Percentiles rank a stretch among this genome's conserved stretches.
Conservation (phyloP, 768 basidiomycete genomes). For the Flagelloscypha sp. region DNA sequence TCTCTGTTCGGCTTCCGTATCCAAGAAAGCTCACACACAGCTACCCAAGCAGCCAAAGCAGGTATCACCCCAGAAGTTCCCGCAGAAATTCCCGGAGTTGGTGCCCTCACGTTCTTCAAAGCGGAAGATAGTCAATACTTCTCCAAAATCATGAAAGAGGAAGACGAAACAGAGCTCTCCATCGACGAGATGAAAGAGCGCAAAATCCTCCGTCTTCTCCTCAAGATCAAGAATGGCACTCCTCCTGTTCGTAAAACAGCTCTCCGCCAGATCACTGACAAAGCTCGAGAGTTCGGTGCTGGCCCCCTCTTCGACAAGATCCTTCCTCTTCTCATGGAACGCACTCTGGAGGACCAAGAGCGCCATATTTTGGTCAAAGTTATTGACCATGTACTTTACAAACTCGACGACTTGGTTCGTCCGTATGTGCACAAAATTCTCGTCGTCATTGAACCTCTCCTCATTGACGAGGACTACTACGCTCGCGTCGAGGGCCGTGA, state of each 20-base stretch:
- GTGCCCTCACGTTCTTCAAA: conserved; percentile 96
- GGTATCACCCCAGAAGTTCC: conserved; percentile 90
- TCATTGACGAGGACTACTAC: conserved; percentile 97
- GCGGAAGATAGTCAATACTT: conserved; percentile 98
- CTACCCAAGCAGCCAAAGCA: conserved; percentile 80
- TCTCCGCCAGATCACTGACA: conserved; percentile 96
- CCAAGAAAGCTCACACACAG: conserved; percentile 89
- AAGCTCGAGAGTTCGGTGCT: conserved; percentile 96
- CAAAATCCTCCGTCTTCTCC: conserved; percentile 94
- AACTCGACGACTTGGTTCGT: conserved; percentile 95
- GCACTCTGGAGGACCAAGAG: conserved; percentile 96
- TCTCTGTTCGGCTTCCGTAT: conserved; percentile 89
- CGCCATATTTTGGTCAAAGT: conserved; percentile 97
- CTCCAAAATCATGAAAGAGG: conserved; percentile 90
- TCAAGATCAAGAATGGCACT: conserved; percentile 99
- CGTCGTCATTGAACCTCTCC: conserved; percentile 96
- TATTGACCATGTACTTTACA: conserved; percentile 97
- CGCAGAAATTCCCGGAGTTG: conserved; percentile 97
- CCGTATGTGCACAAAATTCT: conserved; percentile 99
- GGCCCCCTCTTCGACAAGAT: conserved; percentile 99
- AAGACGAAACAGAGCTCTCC: conserved; percentile 86
- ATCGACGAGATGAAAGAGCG: conserved; percentile 99
- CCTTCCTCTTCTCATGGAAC: conserved; percentile 94
- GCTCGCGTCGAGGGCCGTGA: conserved; percentile 97
- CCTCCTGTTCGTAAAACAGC: conserved; percentile 98